A percentile compares a stretch with the other conserved stretches of the same genome.
These are phyloP conservation scores for Ogataea glucozyma DNA, from an alignment of 805 yeast species.

Conservation along the genomic window DNA sequence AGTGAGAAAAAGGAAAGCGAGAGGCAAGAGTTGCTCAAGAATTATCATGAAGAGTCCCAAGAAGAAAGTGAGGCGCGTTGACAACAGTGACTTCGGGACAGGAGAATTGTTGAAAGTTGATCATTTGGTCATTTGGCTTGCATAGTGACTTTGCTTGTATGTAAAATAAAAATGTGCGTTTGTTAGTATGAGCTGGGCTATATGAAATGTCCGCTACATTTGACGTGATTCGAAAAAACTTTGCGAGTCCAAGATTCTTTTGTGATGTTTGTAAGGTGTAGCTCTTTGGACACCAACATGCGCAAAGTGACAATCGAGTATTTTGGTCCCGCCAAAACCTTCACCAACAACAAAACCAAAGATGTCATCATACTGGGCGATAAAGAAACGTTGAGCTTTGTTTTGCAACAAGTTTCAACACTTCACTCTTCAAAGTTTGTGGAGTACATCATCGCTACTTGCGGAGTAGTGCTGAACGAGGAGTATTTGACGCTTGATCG, in stretches of 20 bases:
- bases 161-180: background rate
- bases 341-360: slow-evolving; percentile 21
- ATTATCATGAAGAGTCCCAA: slow-evolving; percentile 11
- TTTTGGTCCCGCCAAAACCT: slow-evolving; percentile 36
- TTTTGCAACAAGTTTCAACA: slow-evolving; percentile 6
- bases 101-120: background rate
- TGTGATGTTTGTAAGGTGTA: too few species aligned
- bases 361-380: slow-evolving; percentile 14
- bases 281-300: too few species aligned
- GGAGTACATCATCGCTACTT: slow-evolving; percentile 22
- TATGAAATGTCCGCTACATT: too few species aligned
- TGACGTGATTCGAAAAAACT: too few species aligned
- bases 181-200: background rate
- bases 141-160: too few species aligned
- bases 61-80: slow-evolving; percentile 5
- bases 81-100: background rate
- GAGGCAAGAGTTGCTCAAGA: slow-evolving; percentile 18
- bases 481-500: slow-evolving; percentile 31
- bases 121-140: background rate
- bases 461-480: slow-evolving; percentile 32
- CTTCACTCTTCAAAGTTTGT: slow-evolving; percentile 24
- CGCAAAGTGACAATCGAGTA: slow-evolving; percentile 26
- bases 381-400: slow-evolving; percentile 7
- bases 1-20: slow-evolving; percentile 30
- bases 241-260: too few species aligned